phyloP scores from a whole-genome alignment of 192 early-diverging fungal species.

The Coemansia brasiliensis region DNA sequence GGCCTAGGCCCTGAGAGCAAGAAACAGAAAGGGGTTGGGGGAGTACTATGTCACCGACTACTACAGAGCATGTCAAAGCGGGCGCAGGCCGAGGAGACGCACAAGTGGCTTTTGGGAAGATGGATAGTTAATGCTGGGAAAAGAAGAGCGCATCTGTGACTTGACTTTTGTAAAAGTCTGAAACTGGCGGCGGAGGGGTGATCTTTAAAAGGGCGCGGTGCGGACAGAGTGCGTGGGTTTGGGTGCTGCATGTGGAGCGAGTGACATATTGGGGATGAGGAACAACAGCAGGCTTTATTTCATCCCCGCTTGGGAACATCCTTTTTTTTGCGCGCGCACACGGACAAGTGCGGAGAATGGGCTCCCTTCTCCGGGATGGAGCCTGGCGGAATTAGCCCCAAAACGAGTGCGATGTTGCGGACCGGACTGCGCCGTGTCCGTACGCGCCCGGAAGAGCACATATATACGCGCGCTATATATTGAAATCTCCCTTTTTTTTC shows the following conservation, averaged over 20 bases:
- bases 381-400: constrained; percentile 1
- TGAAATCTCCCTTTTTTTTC: too few species aligned
- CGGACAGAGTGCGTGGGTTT: neutral
- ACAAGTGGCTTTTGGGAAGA: neutral
- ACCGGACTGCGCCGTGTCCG: constrained; percentile 1
- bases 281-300: too few species aligned
- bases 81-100: constrained; percentile 7
- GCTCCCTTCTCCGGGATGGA: neutral
- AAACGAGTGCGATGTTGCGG: neutral
- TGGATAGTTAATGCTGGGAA: neutral
- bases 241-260: neutral
- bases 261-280: constrained; percentile 1
- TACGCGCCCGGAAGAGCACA: neutral
- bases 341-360: constrained; percentile 8
- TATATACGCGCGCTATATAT: too few species aligned
- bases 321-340: constrained; percentile 1
- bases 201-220: neutral
- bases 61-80: constrained; percentile 8
- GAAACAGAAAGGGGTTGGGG: constrained; percentile 1
- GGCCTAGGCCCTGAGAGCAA: neutral
- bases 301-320: neutral
- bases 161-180: constrained; percentile 6
- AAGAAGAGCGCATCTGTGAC: neutral
- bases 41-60: constrained; percentile 6
- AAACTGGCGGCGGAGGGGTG: neutral